phyloP scores from a whole-genome alignment of 495 filamentous ascomycete genomes.

The Penicillium malachiteum region DNA sequence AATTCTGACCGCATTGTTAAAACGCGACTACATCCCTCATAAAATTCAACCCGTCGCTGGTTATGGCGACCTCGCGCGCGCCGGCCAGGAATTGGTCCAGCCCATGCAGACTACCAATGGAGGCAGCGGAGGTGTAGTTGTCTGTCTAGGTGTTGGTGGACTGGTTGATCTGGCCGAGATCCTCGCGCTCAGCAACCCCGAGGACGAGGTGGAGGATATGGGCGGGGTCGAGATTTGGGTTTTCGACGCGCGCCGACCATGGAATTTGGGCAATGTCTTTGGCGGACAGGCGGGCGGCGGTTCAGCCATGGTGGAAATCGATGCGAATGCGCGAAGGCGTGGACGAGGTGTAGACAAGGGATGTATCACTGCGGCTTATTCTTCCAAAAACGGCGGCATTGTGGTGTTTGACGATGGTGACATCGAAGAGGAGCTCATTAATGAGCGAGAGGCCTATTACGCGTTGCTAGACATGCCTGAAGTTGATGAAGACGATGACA shows the following conservation, averaged over 20 bases:
- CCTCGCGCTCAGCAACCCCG: constrained; percentile 59
- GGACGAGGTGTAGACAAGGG: constrained; percentile 58
- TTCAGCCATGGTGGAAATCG: constrained; percentile 44
- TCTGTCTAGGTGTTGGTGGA: constrained; percentile 91
- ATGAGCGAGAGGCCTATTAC: constrained; percentile 77
- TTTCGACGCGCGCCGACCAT: constrained; percentile 85
- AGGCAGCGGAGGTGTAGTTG: constrained; percentile 79
- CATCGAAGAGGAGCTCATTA: constrained; percentile 79
- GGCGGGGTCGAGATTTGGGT: constrained; percentile 91
- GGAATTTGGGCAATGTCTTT: constrained; percentile 94
- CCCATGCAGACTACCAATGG: constrained; percentile 81
- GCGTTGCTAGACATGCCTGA: constrained; percentile 87
- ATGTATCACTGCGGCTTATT: constrained; percentile 66
- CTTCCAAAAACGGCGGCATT: constrained; percentile 76
- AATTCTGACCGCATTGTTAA: constrained; percentile 85
- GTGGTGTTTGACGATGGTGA: constrained; percentile 95
- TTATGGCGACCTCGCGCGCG: constrained; percentile 82
- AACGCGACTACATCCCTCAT: constrained; percentile 96
- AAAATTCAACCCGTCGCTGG: constrained; percentile 94
- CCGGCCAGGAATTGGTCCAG: constrained; percentile 69
- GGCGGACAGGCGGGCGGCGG: constrained; percentile 59
- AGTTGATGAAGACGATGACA: constrained; percentile 64
- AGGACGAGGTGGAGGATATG: constrained; percentile 57
- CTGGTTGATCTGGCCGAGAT: constrained; percentile 79
- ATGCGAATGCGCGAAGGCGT: constrained; percentile 52